Percentiles rank a stretch among this genome's conserved stretches.
Conservation (phyloP, 148 eudicot genomes). For the Dysphania ambrosioides region DNA sequence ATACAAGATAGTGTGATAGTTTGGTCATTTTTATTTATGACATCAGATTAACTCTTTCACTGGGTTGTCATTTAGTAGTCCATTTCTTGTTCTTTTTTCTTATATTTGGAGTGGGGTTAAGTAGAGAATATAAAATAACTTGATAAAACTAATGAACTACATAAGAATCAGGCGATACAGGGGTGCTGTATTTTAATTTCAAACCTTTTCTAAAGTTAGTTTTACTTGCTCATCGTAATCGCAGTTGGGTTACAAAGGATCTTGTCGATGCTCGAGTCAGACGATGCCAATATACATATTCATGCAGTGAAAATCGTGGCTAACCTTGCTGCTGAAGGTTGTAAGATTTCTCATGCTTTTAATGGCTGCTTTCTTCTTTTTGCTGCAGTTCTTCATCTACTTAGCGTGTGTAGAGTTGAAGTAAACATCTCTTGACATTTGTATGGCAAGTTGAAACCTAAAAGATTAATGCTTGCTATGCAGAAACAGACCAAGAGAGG, state of each 20-base stretch:
- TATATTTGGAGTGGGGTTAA: not conserved
- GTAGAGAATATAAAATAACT: not conserved
- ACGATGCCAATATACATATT: slow-evolving; percentile 77
- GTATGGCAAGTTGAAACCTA: slow-evolving; percentile 8
- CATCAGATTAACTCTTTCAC: not conserved
- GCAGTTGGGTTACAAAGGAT: slow-evolving; percentile 92
- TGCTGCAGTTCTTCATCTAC: slow-evolving; percentile 2
- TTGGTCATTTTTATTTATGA: not conserved
- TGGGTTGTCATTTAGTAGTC: too few species aligned
- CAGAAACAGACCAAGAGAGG: slow-evolving; percentile 90
- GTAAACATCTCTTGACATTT: not conserved
- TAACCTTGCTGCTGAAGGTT: slow-evolving; percentile 98
- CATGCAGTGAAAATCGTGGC: slow-evolving; percentile 99
- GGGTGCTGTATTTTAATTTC: not conserved
- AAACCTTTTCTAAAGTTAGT: not conserved
- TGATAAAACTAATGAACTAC: not conserved
- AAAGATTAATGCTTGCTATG: slow-evolving; percentile 14
- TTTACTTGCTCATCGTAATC: slow-evolving; percentile 4
- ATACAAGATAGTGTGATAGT: not conserved
- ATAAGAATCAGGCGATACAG: not conserved
- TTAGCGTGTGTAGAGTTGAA: not conserved
- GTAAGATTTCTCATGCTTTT: slow-evolving; percentile 7
- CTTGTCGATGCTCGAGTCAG: slow-evolving; percentile 86
- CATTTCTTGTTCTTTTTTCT: not conserved
- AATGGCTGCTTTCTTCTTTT: not conserved